Conservation (phyloP, 352 stramenopile species). For the Globisporangium viniferum region DNA sequence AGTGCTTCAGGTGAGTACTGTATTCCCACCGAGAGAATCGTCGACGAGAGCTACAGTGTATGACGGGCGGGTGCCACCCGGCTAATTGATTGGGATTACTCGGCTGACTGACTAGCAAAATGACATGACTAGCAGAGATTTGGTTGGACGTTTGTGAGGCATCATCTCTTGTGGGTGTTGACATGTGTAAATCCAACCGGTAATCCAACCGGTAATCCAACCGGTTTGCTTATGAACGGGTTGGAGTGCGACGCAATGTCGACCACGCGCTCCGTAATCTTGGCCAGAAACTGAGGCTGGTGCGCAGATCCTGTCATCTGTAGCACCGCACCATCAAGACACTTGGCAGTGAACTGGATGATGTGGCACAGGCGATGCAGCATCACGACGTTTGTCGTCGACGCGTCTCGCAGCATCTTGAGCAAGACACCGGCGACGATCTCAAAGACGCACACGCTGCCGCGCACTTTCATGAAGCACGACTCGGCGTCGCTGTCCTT, state of each 20-base stretch:
- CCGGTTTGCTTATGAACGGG: too few species aligned
- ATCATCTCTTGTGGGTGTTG: too few species aligned
- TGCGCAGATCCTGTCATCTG: slow-evolving; percentile 34
- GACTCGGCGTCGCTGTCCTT: slow-evolving; percentile 31
- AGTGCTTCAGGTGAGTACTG: too few species aligned
- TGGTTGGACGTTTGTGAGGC: too few species aligned
- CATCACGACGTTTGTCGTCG: slow-evolving; percentile 16
- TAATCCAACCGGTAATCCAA: too few species aligned
- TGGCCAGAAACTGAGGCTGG: slow-evolving; percentile 51
- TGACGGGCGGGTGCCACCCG: too few species aligned
- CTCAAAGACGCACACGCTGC: slow-evolving; percentile 54
- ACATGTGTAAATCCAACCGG: too few species aligned
- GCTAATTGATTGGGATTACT: too few species aligned
- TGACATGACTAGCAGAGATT: too few species aligned
- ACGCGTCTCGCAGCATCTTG: slow-evolving; percentile 30
- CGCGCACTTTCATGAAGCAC: slow-evolving; percentile 49
- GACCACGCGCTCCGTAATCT: slow-evolving; percentile 44
- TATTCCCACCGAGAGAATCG: too few species aligned
- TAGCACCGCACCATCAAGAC: slow-evolving; percentile 43
- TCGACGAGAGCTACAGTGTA: too few species aligned
- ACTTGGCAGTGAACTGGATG: slow-evolving; percentile 52
- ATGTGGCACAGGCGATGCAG: slow-evolving; percentile 50
- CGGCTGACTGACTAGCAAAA: too few species aligned
- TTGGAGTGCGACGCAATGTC: slow-evolving; percentile 41
- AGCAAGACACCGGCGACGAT: slow-evolving; percentile 40